These are phyloP conservation scores for Pharnaceum exiguum DNA, from an alignment of 148 eudicot species.

Conservation along the genomic window DNA sequence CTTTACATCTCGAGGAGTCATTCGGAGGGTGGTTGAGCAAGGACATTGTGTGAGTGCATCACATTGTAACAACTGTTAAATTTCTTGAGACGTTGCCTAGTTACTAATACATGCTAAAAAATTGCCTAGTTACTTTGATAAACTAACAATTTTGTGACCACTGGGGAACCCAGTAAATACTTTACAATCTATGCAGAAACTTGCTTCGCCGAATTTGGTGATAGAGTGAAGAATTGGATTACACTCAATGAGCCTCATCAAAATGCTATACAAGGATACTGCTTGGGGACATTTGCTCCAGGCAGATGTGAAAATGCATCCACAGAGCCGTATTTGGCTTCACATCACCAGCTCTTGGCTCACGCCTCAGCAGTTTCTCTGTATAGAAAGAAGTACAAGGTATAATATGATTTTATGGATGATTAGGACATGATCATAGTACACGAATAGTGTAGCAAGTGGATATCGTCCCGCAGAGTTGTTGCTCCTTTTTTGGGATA, in stretches of 20 bases:
- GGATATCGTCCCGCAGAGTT: no score
- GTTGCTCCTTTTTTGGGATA: no score
- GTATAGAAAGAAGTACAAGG: conserved; percentile 30
- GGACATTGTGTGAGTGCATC: conserved; percentile 32
- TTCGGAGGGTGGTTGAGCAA: conserved; percentile 32
- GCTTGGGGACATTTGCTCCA: conserved; percentile 12
- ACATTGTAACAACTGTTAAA: background rate
- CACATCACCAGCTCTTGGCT: conserved; percentile 30
- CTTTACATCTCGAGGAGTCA: conserved; percentile 22
- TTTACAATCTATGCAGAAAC: conserved; percentile 24
- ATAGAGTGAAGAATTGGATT: conserved; percentile 35
- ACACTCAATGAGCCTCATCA: conserved; percentile 35
- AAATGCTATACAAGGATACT: conserved; percentile 11
- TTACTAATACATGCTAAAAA: background rate
- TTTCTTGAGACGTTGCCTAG: background rate
- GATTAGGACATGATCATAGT: background rate
- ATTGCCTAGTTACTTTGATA: background rate
- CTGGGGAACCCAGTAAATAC: conserved; percentile 15
- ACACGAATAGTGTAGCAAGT: no score
- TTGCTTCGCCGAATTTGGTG: conserved; percentile 29
- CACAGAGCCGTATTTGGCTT: conserved; percentile 28
- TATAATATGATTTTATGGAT: conserved; percentile 10
- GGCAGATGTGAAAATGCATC: conserved; percentile 20
- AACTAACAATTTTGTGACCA: background rate
- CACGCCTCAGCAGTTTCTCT: conserved; percentile 29